Percentiles rank a stretch among this genome's conserved stretches.
These are phyloP conservation scores for Vigna reflexopilosa DNA, from an alignment of 306 rosid genomes.

Conservation along the genomic window DNA sequence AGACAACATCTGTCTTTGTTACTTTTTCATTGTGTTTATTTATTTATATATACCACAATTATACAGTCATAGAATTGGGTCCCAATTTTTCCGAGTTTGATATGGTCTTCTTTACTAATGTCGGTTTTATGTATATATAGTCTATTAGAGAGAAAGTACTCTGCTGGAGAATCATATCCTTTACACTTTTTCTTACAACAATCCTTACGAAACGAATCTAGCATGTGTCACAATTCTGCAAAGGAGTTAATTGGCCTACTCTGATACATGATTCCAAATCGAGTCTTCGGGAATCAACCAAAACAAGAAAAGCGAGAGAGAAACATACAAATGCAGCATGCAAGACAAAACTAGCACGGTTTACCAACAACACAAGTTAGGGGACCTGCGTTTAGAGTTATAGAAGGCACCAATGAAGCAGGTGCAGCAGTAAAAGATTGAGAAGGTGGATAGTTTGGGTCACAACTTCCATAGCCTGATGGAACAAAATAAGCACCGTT, in stretches of 20 bases:
- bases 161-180: slow-evolving; percentile 26
- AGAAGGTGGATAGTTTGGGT: background rate
- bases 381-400: slow-evolving; percentile 76
- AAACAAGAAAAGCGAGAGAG: background rate
- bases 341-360: slow-evolving; percentile 52
- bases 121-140: background rate
- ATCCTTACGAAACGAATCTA: slow-evolving; percentile 35
- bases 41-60: slow-evolving; percentile 33
- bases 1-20: slow-evolving; percentile 37
- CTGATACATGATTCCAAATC: slow-evolving; percentile 16
- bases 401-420: slow-evolving; percentile 59
- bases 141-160: slow-evolving; percentile 18
- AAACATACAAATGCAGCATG: background rate
- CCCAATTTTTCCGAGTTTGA: slow-evolving; percentile 37
- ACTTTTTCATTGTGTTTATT: slow-evolving; percentile 24
- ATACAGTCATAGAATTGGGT: slow-evolving; percentile 32
- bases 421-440: slow-evolving; percentile 9
- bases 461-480: slow-evolving; percentile 18
- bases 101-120: slow-evolving; percentile 16
- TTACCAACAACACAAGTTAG: slow-evolving; percentile 61
- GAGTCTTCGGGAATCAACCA: background rate
- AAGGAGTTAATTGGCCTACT: slow-evolving; percentile 11
- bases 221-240: background rate
- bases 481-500: slow-evolving; percentile 24
- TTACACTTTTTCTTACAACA: background rate